Conservation (phyloP, 2,329 filamentous ascomycete genomes). For the Neonectria ditissima region DNA sequence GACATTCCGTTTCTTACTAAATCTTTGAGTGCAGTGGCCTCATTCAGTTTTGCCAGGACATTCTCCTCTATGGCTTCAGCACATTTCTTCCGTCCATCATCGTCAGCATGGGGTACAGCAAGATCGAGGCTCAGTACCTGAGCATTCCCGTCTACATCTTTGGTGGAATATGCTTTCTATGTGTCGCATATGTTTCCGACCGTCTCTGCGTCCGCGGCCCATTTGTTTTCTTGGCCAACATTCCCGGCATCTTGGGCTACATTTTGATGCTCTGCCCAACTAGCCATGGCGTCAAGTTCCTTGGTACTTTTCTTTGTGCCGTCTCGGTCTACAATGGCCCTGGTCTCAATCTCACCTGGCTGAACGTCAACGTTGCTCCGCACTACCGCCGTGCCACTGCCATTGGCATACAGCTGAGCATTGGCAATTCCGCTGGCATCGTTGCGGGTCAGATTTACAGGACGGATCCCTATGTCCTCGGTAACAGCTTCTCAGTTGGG, state of each 20-base stretch:
- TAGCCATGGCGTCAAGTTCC: slow-evolving; percentile 61
- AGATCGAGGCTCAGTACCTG: slow-evolving; percentile 64
- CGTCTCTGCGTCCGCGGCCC: slow-evolving; percentile 46
- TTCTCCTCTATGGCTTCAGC: slow-evolving; percentile 67
- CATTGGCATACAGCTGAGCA: slow-evolving; percentile 59
- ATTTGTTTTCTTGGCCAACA: slow-evolving; percentile 68
- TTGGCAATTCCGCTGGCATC: slow-evolving; percentile 60
- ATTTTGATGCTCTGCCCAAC: slow-evolving; percentile 61
- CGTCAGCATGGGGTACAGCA: slow-evolving; percentile 61
- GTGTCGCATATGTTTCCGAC: slow-evolving; percentile 60
- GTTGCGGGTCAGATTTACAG: slow-evolving; percentile 55
- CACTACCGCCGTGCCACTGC: slow-evolving; percentile 60
- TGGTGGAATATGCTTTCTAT: slow-evolving; percentile 59
- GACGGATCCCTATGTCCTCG: slow-evolving; percentile 48
- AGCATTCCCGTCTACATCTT: slow-evolving; percentile 69
- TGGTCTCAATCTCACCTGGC: slow-evolving; percentile 61
- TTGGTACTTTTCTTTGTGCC: slow-evolving; percentile 61
- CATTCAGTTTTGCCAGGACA: slow-evolving; percentile 65
- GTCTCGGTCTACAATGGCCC: slow-evolving; percentile 60
- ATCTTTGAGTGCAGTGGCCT: slow-evolving; percentile 41
- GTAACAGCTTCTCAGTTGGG: slow-evolving; percentile 43
- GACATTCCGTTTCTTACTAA: neutral
- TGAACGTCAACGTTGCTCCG: slow-evolving; percentile 58
- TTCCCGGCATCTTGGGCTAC: slow-evolving; percentile 62
- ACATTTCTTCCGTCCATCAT: slow-evolving; percentile 70